Base-by-base conservation (phyloP, 2,329 filamentous ascomycete genomes). In the Fusarium odoratissimum region DNA sequence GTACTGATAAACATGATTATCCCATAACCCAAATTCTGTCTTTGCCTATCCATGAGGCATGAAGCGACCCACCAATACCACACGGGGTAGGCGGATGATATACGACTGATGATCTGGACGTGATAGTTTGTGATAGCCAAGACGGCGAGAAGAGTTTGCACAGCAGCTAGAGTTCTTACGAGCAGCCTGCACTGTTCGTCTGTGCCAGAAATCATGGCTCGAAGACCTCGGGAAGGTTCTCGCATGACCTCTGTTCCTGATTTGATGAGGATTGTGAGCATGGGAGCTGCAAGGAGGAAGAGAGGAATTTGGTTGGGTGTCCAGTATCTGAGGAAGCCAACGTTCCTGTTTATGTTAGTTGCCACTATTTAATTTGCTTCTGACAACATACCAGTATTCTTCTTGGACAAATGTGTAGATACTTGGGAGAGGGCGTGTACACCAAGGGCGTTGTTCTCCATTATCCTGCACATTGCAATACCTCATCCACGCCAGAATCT, bases 321-420 rank as follows among this genome's bases (percentile, higher is more conserved):
- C 96, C 96, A 99, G 84, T 99, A 99, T 66, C 89, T 89, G 57
- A 98, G 87, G 74, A 97, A 92, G 1, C 96, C 96, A 58, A 93
- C 91, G 76, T 95, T 91, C 96, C 95, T 97, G 69, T 9, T 28
- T 41, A 21, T 54, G 45, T 79, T 75, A 79, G 74, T 69, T 25
- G 28, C 11, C 30, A 3, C 12, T 33, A 65, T 67, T 30, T 64
- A 71, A 37, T 40, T 40, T 38, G n/a, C 10, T 11, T 12, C 3
- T 52, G 48, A 16, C 55, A 9, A 16, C 90, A 81, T 87, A 97
- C 95, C 96, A 99, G 82, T 99, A 98, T 77, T 93, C 86, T 49
- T 87, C 86, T 80, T 99, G 96, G 5, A 98, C 95, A 85, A 93
- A 98, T 0, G 90, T 88, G 82, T 97, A 98, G 67, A 99, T 95